Evolutionary conservation across 331 rosid genomes (phyloP).

Genomic region (Pyrus hybrid): DNA sequence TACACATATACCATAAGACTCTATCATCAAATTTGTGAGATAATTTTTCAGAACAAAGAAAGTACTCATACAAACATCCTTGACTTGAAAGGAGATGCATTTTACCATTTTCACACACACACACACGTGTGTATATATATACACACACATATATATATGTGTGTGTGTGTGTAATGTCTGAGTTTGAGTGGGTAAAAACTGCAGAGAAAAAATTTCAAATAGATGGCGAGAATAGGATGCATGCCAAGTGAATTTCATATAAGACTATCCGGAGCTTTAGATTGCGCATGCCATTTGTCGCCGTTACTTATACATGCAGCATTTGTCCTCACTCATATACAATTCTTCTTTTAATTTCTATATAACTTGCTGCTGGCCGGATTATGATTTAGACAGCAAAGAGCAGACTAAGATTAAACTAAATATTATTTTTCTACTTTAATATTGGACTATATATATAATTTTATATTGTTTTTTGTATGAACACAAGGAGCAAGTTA

Average conservation of each 20-base stretch:
- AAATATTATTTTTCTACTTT: too few relatives aligned
- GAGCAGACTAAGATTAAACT: neutral
- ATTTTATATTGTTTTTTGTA: neutral
- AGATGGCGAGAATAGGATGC: neutral
- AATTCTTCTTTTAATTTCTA: neutral
- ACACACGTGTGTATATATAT: too few relatives aligned
- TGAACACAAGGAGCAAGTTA: neutral
- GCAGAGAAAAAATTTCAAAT: neutral
- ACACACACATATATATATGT: neutral
- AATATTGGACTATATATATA: too few relatives aligned
- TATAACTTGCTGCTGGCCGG: neutral
- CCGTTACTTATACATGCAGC: neutral
- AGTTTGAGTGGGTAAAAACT: neutral
- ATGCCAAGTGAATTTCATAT: neutral
- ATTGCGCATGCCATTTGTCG: conserved; percentile 7
- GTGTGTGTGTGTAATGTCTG: too few relatives aligned
- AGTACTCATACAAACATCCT: neutral
- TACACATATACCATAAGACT: neutral
- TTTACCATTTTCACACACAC: neutral
- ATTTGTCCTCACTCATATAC: neutral
- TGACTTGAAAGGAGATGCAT: neutral
- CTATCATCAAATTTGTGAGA: neutral
- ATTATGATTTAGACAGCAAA: neutral
- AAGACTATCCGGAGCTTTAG: neutral
- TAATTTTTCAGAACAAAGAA: too few relatives aligned